Conservation (phyloP, 306 rosid species). For the Morella rubra region DNA sequence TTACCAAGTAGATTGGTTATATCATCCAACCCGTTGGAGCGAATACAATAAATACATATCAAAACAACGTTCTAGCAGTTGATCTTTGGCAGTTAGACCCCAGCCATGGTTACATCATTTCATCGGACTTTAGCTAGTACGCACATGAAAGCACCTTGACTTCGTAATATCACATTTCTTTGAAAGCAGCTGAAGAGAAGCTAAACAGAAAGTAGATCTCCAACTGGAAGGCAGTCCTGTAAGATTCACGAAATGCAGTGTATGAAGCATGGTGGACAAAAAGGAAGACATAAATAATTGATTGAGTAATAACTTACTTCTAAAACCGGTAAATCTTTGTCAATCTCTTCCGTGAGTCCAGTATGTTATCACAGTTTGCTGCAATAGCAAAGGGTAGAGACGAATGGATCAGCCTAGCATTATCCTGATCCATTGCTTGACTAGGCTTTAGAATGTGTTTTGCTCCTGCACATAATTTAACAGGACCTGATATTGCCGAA, state of each 20-base stretch:
- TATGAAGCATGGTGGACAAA: constrained; percentile 22
- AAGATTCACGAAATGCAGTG: constrained; percentile 26
- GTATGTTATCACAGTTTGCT: constrained; percentile 48
- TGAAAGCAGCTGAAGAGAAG: constrained; percentile 40
- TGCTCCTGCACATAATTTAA: constrained; percentile 72
- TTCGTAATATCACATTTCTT: constrained; percentile 35
- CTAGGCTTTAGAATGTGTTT: constrained; percentile 78
- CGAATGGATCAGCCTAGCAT: constrained; percentile 42
- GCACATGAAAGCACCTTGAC: constrained; percentile 23
- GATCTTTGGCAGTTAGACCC: constrained; percentile 27
- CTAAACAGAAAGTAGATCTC: constrained; percentile 27
- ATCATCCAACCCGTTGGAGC: constrained; percentile 25
- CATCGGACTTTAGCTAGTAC: constrained; percentile 21
- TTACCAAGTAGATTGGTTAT: constrained; percentile 29
- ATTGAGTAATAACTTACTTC: constrained; percentile 40
- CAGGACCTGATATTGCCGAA: constrained; percentile 61
- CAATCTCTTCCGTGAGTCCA: constrained; percentile 57
- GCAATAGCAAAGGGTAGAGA: constrained; percentile 46
- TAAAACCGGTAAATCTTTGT: constrained; percentile 70
- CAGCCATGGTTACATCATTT: constrained; percentile 27
- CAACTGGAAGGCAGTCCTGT: constrained; percentile 28
- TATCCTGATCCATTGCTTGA: constrained; percentile 48
- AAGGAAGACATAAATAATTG: not conserved
- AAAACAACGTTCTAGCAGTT: constrained; percentile 26
- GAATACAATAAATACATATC: constrained; percentile 22